A percentile compares a stretch with the other conserved stretches of the same genome.
Conservation (phyloP, 225 moss, liverwort and hornwort species). For the Bryoerythrophyllum caledonicum region DNA sequence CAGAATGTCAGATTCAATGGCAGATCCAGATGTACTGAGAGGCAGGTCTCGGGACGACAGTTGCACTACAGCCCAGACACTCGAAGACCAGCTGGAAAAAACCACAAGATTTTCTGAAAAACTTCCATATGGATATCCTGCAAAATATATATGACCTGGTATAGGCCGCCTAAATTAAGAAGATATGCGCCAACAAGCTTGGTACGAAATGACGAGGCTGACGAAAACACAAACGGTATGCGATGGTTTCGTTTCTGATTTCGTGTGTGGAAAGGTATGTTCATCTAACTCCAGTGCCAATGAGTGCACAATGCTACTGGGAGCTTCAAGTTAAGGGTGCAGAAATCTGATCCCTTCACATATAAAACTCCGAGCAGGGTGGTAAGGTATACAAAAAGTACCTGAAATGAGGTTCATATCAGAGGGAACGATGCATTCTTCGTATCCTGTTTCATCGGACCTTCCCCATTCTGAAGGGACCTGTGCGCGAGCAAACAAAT, state of each 20-base stretch:
- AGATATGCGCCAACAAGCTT: not conserved
- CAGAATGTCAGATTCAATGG: slow-evolving; percentile 1
- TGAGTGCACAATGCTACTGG: not conserved
- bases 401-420: slow-evolving; percentile 84
- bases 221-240: not conserved
- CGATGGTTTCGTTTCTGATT: not conserved
- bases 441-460: slow-evolving; percentile 65
- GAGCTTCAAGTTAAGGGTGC: not conserved
- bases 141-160: not conserved
- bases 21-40: slow-evolving; percentile 6
- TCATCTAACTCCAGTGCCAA: slow-evolving; percentile 13
- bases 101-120: not conserved
- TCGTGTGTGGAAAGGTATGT: not conserved
- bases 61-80: slow-evolving; percentile 11
- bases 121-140: not conserved
- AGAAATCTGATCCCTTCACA: not conserved
- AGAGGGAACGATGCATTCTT: slow-evolving; percentile 77
- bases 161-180: not conserved
- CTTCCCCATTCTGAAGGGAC: slow-evolving; percentile 70
- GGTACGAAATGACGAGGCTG: not conserved
- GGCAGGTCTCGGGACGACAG: not conserved
- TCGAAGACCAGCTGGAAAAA: slow-evolving; percentile 2
- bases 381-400: slow-evolving; percentile 22
- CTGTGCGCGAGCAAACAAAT: slow-evolving; percentile 23
- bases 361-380: not conserved